Percentiles rank a stretch among this genome's conserved stretches.
Conservation (phyloP, 768 basidiomycete genomes). For the Termitomyces titanicus region DNA sequence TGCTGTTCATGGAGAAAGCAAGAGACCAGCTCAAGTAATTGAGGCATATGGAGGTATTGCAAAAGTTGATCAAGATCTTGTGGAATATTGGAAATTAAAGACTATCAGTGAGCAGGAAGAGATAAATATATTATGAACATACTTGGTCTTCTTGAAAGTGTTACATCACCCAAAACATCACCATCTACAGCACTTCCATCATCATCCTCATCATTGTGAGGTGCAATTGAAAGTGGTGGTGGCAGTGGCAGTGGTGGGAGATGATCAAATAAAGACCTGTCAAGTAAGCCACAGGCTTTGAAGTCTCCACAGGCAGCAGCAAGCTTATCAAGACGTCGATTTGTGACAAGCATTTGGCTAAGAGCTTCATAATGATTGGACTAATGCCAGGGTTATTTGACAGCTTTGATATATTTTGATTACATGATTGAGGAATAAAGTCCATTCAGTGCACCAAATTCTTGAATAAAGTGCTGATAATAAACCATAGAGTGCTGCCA, state of each 20-base stretch:
- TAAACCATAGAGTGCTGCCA: neutral
- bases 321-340: constrained; percentile 15
- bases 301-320: constrained; percentile 8
- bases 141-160: neutral
- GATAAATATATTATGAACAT: neutral
- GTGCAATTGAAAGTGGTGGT: neutral
- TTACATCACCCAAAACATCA: neutral
- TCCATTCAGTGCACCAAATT: constrained; percentile 5
- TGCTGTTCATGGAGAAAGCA: constrained; percentile 19
- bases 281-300: neutral
- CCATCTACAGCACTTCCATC: neutral
- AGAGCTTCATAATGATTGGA: constrained; percentile 14
- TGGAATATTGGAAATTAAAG: neutral
- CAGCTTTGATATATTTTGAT: constrained; percentile 6
- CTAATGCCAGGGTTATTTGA: constrained; percentile 19
- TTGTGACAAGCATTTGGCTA: constrained; percentile 19
- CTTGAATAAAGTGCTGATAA: neutral
- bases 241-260: neutral
- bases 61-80: neutral
- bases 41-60: neutral
- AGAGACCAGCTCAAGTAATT: constrained; percentile 7
- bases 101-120: neutral
- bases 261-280: neutral
- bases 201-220: neutral
- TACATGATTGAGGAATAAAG: constrained; percentile 10